A percentile compares a stretch with the other conserved stretches of the same genome.
Evolutionary conservation across 2,329 filamentous ascomycete species (phyloP).

Genomic region (Aspergillus chevalieri): DNA sequence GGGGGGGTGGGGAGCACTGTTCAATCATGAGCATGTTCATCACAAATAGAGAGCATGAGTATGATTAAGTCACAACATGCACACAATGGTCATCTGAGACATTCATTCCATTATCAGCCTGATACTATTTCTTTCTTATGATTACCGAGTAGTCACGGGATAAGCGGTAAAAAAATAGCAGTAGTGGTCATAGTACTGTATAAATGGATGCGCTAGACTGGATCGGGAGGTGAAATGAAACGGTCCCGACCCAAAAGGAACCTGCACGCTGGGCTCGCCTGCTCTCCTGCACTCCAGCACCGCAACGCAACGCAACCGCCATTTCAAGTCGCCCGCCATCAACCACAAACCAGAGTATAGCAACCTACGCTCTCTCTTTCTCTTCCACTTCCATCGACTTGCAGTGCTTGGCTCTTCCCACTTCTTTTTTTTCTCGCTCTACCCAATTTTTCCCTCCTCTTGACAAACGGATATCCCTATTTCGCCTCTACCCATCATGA

Average conservation of each 20-base stretch:
- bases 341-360: conserved; percentile 11
- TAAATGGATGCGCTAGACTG: conserved; percentile 9
- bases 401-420: conserved; percentile 1
- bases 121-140: neutral
- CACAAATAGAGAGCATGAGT: too few relatives aligned
- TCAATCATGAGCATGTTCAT: too few relatives aligned
- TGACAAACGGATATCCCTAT: conserved; percentile 8
- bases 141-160: neutral
- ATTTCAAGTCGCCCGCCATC: conserved; percentile 20
- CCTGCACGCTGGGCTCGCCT: conserved; percentile 23
- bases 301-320: conserved; percentile 18
- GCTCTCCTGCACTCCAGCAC: conserved; percentile 20
- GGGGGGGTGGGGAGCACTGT: too few relatives aligned
- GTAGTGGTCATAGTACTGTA: neutral
- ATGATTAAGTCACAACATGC: too few relatives aligned
- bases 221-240: conserved; percentile 15
- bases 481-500: conserved; percentile 34
- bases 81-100: too few relatives aligned
- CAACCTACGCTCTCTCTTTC: conserved; percentile 3
- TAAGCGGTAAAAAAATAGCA: neutral
- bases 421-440: conserved; percentile 9
- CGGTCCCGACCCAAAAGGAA: conserved; percentile 11
- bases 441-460: conserved; percentile 3
- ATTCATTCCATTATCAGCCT: too few relatives aligned
- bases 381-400: conserved; percentile 4